Percentiles rank a stretch among this genome's conserved stretches.
Conservation (phyloP, 768 basidiomycete genomes). For the Pleurotus cornucopiae region DNA sequence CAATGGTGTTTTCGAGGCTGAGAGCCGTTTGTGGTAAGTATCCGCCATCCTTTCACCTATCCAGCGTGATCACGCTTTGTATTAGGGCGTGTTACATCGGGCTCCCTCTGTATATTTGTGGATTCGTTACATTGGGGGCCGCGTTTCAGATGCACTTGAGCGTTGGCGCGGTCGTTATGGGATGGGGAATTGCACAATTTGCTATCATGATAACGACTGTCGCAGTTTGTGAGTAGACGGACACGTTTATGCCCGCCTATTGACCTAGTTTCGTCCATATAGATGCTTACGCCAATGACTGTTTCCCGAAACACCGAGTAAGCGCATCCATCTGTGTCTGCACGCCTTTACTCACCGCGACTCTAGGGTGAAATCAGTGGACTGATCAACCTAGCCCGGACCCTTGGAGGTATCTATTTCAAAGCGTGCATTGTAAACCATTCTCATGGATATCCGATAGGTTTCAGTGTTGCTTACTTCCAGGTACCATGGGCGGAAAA, state of each 20-base stretch:
- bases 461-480: conserved; percentile 54
- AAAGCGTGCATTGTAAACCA: background rate
- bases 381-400: conserved; percentile 48
- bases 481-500: conserved; percentile 53
- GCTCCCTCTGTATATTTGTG: conserved; percentile 54
- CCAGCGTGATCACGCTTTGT: background rate
- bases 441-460: conserved; percentile 10
- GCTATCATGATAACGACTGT: conserved; percentile 60
- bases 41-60: background rate
- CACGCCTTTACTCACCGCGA: background rate
- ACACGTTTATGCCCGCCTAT: conserved; percentile 27
- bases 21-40: conserved; percentile 54
- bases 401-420: conserved; percentile 34
- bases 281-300: conserved; percentile 42
- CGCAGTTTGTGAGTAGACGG: conserved; percentile 46
- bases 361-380: conserved; percentile 50
- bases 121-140: conserved; percentile 56
- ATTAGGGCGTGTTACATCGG: conserved; percentile 59
- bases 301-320: conserved; percentile 42
- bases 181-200: conserved; percentile 62
- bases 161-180: conserved; percentile 54
- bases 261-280: background rate
- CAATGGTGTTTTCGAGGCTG: conserved; percentile 56
- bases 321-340: conserved; percentile 1
- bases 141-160: conserved; percentile 48